Base-by-base conservation (phyloP, 805 yeast genomes). In the Barnettozyma sp. region DNA sequence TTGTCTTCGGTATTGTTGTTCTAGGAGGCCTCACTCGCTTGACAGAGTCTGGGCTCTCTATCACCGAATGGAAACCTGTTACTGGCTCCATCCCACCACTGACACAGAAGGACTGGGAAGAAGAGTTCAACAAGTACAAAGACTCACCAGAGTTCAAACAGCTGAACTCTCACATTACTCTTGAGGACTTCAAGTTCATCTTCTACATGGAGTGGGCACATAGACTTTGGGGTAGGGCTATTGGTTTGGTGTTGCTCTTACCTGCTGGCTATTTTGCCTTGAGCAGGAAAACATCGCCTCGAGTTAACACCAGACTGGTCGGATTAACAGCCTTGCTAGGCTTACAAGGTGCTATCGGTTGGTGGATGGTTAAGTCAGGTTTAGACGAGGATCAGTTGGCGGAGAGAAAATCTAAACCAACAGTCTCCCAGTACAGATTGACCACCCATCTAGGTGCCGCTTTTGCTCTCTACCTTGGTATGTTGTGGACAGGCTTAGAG, bases 311-410 rank as follows among this genome's bases (percentile, higher is more conserved):
- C 38, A 71, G 85, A 46, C 65, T 92, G 12, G 59, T 83, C 15
- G 84, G 84, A 2, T 71, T 92, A 30, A 73, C 94, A 27, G 76
- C 70, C 0, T 63, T 92, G 34, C 68, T 92, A 39, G 99, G 95
- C 9, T 63, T 92, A 32, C 98, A 92, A 66, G 98, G 98, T 35
- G 82, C 80, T 35, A 81, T 92, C 46, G 98, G 98, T 22, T 92
- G 98, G 98, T 92, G 99, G 99, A 92, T 92, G 98, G 98, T 92
- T 35, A 78, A 83, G 51, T 85, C 96, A 8, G 98, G 98, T 21
- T 69, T 92, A 38, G 94, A 87, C 55, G 82, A 81, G 52, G 71
- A 79, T 29, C 81, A 81, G 52, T 65, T 92, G 32, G 72, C 71
- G 16, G 87, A 81, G 45, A 73, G 95, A 56, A 82, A 74, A 30